Percentiles rank a stretch among this genome's conserved stretches.
Conservation (phyloP, 176 grass and related monocot species). For the Bonia amplexicaulis region DNA sequence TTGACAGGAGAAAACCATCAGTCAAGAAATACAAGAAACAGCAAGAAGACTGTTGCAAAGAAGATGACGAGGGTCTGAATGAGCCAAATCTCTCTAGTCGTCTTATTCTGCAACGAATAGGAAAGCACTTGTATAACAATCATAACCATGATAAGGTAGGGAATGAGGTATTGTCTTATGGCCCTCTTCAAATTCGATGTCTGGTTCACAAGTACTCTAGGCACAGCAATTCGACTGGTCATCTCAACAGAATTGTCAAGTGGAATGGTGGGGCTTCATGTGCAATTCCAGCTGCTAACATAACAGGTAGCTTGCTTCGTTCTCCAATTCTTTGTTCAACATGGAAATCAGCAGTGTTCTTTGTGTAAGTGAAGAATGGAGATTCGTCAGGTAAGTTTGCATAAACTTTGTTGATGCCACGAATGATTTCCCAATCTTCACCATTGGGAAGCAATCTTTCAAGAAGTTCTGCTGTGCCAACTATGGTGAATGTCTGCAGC, state of each 20-base stretch:
- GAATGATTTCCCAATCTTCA: conserved; percentile 42
- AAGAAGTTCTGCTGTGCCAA: conserved; percentile 36
- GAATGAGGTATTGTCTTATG: conserved; percentile 20
- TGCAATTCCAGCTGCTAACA: background rate
- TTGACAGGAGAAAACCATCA: background rate
- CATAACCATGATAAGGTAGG: conserved; percentile 18
- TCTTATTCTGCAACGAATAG: conserved; percentile 20
- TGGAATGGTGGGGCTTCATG: background rate
- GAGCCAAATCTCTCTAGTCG: conserved; percentile 28
- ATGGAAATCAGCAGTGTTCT: conserved; percentile 38
- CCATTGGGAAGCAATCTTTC: conserved; percentile 35
- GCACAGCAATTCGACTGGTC: background rate
- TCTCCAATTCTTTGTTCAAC: conserved; percentile 38
- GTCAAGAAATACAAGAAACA: conserved; percentile 39
- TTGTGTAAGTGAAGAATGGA: conserved; percentile 53
- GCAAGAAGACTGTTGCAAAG: conserved; percentile 32
- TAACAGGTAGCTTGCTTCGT: background rate
- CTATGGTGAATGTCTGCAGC: conserved; percentile 41
- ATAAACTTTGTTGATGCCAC: conserved; percentile 40
- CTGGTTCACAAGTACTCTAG: background rate
- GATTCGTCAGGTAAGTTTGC: conserved; percentile 41
- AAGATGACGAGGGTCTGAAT: conserved; percentile 37
- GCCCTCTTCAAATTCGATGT: background rate
- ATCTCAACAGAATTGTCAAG: background rate
- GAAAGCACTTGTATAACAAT: conserved; percentile 30